These are phyloP conservation scores for Zygoascus biomembranicola DNA, from an alignment of 805 yeast species.

Conservation along the genomic window DNA sequence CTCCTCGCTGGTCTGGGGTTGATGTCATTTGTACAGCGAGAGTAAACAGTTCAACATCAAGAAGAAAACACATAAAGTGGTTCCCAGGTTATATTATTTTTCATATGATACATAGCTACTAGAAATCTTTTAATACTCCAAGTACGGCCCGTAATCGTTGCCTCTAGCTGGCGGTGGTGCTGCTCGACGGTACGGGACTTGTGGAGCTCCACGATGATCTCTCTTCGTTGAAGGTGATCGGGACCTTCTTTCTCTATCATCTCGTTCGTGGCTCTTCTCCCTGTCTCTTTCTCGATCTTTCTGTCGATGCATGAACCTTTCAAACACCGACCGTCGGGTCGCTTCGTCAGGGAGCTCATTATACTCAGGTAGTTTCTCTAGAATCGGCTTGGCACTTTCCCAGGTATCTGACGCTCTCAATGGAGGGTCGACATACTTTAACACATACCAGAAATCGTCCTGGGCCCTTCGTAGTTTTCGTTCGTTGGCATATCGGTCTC, in stretches of 20 bases:
- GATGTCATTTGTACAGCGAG: constrained; percentile 55
- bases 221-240: not conserved
- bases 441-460: constrained; percentile 24
- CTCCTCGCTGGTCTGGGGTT: constrained; percentile 68
- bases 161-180: constrained; percentile 7
- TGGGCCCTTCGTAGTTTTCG: constrained; percentile 24
- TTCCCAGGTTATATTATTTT: not conserved
- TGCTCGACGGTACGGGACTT: not conserved
- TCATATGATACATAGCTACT: not conserved
- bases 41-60: constrained; percentile 24
- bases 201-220: not conserved
- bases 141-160: constrained; percentile 13
- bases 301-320: constrained; percentile 26
- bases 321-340: constrained; percentile 26
- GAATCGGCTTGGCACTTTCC: constrained; percentile 28
- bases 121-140: constrained; percentile 11
- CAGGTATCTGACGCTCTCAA: constrained; percentile 28
- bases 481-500: constrained; percentile 21
- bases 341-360: constrained; percentile 30
- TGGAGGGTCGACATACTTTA: constrained; percentile 26
- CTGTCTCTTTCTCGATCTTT: constrained; percentile 14
- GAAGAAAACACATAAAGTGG: not conserved
- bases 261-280: constrained; percentile 7
- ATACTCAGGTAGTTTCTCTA: constrained; percentile 30
- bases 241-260: not conserved